phyloP scores from a whole-genome alignment of 225 moss, liverwort and hornwort species.

The Pseudoscleropodium purum region DNA sequence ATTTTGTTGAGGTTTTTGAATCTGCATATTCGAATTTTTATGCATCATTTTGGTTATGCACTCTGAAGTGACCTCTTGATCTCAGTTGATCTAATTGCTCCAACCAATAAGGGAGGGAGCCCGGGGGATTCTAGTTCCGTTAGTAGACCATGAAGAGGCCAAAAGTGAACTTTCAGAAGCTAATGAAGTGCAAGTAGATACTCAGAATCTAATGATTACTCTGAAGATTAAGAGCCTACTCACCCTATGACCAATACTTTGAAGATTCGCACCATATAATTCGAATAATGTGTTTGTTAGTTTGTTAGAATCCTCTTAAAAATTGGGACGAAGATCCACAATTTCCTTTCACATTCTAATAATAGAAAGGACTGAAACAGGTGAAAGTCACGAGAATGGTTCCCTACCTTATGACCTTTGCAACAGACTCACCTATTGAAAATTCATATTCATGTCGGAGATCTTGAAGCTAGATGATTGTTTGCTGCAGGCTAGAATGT shows the following conservation, averaged over 20 bases:
- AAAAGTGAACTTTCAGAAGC: background rate
- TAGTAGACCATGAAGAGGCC: background rate
- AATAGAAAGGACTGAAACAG: background rate
- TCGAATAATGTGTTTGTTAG: background rate
- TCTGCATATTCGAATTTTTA: background rate
- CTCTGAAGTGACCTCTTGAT: background rate
- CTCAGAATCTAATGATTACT: background rate
- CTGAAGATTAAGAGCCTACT: background rate
- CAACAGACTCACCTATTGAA: background rate
- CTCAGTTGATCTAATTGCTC: background rate
- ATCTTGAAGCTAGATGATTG: background rate
- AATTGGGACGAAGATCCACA: background rate
- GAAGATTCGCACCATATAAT: background rate
- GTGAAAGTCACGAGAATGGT: background rate
- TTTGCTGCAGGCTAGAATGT: slow-evolving; percentile 51
- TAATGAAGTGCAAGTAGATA: background rate
- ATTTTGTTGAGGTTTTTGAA: background rate
- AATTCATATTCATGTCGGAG: background rate
- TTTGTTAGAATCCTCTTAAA: background rate
- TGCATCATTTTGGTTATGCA: background rate
- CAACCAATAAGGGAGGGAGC: background rate
- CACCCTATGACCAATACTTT: background rate
- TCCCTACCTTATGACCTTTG: background rate
- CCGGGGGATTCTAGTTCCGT: background rate
- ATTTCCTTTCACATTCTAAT: background rate